phyloP scores from a whole-genome alignment of 2,329 filamentous ascomycete species.

The Colletotrichum sojae region DNA sequence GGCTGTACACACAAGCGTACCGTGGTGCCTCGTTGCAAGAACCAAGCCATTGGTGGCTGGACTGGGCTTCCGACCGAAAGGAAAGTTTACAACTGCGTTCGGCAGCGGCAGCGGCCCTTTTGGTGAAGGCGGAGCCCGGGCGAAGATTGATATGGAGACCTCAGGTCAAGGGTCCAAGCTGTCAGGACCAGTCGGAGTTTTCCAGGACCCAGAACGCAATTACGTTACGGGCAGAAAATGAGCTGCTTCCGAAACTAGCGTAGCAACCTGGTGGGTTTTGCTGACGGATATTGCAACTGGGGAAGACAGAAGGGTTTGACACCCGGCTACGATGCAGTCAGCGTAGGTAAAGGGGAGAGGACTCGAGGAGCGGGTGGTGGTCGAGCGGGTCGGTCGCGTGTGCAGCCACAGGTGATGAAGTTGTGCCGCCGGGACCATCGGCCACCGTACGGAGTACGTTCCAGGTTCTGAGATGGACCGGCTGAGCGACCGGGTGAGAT shows the following conservation, averaged over 20 bases:
- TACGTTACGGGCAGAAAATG: slow-evolving; percentile 26
- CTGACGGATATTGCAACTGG: slow-evolving; percentile 16
- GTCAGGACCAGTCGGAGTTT: slow-evolving; percentile 31
- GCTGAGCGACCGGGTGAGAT: background rate
- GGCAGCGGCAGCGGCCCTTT: slow-evolving; percentile 16
- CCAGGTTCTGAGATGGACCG: background rate
- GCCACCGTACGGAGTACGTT: background rate
- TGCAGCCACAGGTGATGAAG: background rate
- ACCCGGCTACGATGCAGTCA: background rate
- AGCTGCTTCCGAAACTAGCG: slow-evolving; percentile 22
- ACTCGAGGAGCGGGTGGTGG: background rate
- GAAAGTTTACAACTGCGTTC: slow-evolving; percentile 25
- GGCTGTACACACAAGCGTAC: slow-evolving; percentile 2
- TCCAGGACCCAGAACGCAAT: slow-evolving; percentile 18
- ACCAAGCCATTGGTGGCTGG: slow-evolving; percentile 24
- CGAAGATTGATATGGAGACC: slow-evolving; percentile 31
- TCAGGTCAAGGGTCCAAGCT: slow-evolving; percentile 22
- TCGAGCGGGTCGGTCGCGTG: slow-evolving; percentile 11
- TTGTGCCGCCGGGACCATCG: background rate
- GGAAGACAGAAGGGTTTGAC: background rate
- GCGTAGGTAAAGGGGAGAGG: background rate
- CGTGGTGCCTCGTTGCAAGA: slow-evolving; percentile 21
- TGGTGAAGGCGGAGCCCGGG: slow-evolving; percentile 10
- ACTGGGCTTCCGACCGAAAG: slow-evolving; percentile 7
- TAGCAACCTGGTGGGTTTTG: slow-evolving; percentile 19